phyloP scores from a whole-genome alignment of 495 filamentous ascomycete genomes.

The Aspergillus sparsus region DNA sequence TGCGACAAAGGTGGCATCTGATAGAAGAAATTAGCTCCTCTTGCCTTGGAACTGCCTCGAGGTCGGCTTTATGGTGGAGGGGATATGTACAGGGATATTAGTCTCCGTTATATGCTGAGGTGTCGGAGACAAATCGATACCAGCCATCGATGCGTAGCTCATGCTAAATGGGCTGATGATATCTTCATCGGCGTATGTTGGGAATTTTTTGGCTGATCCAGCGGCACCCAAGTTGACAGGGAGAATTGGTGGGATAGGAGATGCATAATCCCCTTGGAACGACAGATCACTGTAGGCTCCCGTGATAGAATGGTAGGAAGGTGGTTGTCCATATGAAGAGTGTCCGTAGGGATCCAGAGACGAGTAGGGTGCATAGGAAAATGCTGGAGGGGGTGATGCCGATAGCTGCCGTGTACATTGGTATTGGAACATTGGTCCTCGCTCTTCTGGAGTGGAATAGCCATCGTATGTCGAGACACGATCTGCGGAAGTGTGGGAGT shows the following conservation, averaged over 20 bases:
- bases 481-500: constrained; percentile 32
- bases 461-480: constrained; percentile 38
- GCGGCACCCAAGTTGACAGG: constrained; percentile 61
- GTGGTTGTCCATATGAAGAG: constrained; percentile 60
- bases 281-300: constrained; percentile 57
- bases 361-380: constrained; percentile 70
- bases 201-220: constrained; percentile 45
- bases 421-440: constrained; percentile 59
- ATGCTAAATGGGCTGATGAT: constrained; percentile 72
- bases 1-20: constrained; percentile 89
- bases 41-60: constrained; percentile 28
- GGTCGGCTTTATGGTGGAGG: constrained; percentile 53
- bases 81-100: constrained; percentile 46
- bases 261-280: constrained; percentile 62
- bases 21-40: constrained; percentile 30
- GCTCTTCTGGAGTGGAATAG: constrained; percentile 46
- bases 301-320: constrained; percentile 66
- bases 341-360: constrained; percentile 67
- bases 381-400: constrained; percentile 70
- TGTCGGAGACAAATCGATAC: constrained; percentile 65
- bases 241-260: constrained; percentile 61
- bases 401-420: constrained; percentile 71
- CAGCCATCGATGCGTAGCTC: constrained; percentile 72
- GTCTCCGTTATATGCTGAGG: constrained; percentile 33
- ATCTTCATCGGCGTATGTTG: constrained; percentile 58